phyloP scores from a whole-genome alignment of 768 basidiomycete genomes.

The Tulasnella sp. region DNA sequence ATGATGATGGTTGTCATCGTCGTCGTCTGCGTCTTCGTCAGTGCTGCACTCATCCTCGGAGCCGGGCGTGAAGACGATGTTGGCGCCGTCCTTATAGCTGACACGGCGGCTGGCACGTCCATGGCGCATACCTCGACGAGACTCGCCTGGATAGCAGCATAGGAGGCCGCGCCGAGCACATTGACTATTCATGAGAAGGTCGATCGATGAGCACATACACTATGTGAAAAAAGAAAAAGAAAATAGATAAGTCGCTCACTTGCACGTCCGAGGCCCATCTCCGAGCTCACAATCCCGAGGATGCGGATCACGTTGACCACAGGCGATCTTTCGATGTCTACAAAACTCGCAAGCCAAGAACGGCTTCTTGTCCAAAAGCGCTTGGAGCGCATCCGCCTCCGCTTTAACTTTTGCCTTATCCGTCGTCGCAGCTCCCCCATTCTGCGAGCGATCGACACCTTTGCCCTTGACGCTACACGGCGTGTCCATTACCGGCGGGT shows the following conservation, averaged over 20 bases:
- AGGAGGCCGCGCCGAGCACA: conserved; percentile 3
- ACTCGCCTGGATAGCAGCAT: conserved; percentile 13
- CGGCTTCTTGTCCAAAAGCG: conserved; percentile 8
- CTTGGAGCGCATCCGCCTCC: not conserved
- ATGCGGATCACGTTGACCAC: conserved; percentile 6
- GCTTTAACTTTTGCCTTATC: not conserved
- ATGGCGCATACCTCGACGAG: conserved; percentile 11
- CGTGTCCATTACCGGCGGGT: not conserved
- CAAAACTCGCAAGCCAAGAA: conserved; percentile 15
- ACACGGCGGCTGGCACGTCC: not conserved
- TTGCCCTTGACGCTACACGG: not conserved
- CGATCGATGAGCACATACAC: not conserved
- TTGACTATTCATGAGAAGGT: not conserved
- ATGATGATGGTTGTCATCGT: not conserved
- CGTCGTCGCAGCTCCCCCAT: not conserved
- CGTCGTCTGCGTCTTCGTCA: conserved; percentile 4
- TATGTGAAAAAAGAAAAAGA: too few species aligned
- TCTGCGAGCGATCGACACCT: not conserved
- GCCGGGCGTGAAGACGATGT: not conserved
- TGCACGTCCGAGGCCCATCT: conserved; percentile 11
- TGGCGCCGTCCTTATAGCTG: conserved; percentile 1
- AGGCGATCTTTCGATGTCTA: conserved; percentile 12
- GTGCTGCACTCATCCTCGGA: not conserved
- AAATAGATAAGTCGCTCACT: not conserved
- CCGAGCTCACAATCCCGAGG: not conserved